A percentile compares a stretch with the other conserved stretches of the same genome.
These are phyloP conservation scores for Aspergillus egyptiacus DNA, from an alignment of 495 filamentous ascomycete genomes.

Conservation along the genomic window DNA sequence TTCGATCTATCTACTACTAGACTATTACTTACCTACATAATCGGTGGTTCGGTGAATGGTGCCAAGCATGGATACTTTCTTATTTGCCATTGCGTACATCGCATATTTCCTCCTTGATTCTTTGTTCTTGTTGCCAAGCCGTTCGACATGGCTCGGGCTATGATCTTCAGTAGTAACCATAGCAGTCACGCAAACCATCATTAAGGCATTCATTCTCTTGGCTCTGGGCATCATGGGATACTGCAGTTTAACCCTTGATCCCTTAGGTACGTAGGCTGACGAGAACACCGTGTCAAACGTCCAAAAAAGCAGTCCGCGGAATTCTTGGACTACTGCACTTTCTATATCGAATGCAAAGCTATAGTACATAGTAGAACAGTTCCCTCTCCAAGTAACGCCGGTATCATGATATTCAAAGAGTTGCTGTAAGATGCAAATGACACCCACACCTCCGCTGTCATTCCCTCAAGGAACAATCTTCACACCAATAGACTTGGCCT, in stretches of 20 bases:
- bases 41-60: not conserved
- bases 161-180: conserved; percentile 1
- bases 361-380: conserved; percentile 23
- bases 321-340: conserved; percentile 17
- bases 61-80: conserved; percentile 4
- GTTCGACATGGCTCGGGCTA: not conserved
- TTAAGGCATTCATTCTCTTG: not conserved
- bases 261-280: not conserved
- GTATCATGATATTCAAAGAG: conserved; percentile 17
- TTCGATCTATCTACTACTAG: no score
- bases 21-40: no score
- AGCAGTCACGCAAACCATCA: not conserved
- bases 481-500: conserved; percentile 85
- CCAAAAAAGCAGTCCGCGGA: not conserved
- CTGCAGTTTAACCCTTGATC: not conserved
- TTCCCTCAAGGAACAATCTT: conserved; percentile 59
- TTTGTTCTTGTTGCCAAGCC: not conserved
- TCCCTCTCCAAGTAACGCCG: conserved; percentile 21
- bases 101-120: not conserved
- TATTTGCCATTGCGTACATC: not conserved
- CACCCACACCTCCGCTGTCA: conserved; percentile 1
- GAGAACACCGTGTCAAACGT: not conserved
- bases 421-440: conserved; percentile 8
- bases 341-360: conserved; percentile 23
- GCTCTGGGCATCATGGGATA: not conserved